Evolutionary conservation across 768 basidiomycete genomes (phyloP), one percentile per base, ranked within the genome.

Genomic region (Sistotremastrum niveocremeum): DNA sequence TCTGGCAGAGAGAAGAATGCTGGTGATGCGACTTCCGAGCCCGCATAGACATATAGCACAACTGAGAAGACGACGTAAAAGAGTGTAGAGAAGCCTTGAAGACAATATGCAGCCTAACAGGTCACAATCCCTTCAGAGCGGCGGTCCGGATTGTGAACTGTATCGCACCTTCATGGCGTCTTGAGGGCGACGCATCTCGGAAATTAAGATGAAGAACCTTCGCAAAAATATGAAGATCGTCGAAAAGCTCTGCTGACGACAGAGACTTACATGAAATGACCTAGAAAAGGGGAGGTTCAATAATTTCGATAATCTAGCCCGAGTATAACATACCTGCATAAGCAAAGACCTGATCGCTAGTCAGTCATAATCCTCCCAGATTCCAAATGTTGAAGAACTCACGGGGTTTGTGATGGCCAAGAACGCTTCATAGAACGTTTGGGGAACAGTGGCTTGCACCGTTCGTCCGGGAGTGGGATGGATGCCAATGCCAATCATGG

Each of bases 141-240:
- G 11, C 39, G 12, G 3, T 6, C 6, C 28, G 20, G 20, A n/a
- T 36, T 37, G 12, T 35, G 9, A 7, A 29, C 5, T 11, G 10
- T 34, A 29, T 47, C 44, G 12, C 46, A 73, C 73, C 65, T 76
- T 76, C 70, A 75, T 76, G 5, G 73, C 72, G 51, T 76, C 73
- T 50, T 67, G 55, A 1, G 75, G 73, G 30, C 52, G 54, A 20
- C 57, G 59, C 75, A 76, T 75, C 52, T 77, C 74, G 9, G 74
- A 75, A 32, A 74, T 73, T n/a, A 75, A 55, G 37, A 76, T 68
- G 51, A 76, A 76, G 54, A 76, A 75, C 69, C 72, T 73, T 37
- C 30, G 32, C n/a, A 2, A 41, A n/a, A 35, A 38, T 52, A 39
- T 48, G 42, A 8, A 35, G 34, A 30, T n/a, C 34, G 42, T 37